Conservation (phyloP, 306 rosid species). For the Corylus americana region DNA sequence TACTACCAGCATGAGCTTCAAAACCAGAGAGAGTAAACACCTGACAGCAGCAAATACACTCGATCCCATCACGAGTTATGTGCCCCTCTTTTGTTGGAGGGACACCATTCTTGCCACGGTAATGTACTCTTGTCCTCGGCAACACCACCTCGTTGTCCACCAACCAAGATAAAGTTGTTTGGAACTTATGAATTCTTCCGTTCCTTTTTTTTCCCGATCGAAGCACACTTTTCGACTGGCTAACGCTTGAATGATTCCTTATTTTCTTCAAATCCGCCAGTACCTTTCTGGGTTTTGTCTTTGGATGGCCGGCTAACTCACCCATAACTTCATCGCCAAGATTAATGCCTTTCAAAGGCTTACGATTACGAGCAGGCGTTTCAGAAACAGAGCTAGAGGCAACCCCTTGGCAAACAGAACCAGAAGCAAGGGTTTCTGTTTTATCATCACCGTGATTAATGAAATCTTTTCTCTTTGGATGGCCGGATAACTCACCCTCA, state of each 20-base stretch:
- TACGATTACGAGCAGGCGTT: neutral
- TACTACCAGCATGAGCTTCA: conserved; percentile 61
- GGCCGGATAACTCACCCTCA: neutral
- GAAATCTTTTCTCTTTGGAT: neutral
- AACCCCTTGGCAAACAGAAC: neutral
- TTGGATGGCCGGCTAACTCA: neutral
- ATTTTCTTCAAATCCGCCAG: neutral
- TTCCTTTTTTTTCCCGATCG: neutral
- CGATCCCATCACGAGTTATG: conserved; percentile 41
- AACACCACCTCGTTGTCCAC: conserved; percentile 32
- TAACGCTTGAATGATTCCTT: neutral
- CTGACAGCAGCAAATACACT: conserved; percentile 54
- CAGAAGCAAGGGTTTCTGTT: neutral
- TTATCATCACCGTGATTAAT: neutral
- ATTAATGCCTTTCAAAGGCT: neutral
- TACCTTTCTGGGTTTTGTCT: neutral
- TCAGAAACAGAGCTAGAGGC: neutral
- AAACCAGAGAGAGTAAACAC: conserved; percentile 39
- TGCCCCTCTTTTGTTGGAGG: conserved; percentile 32
- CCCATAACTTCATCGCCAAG: neutral
- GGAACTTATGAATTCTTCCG: neutral
- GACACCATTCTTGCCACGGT: neutral
- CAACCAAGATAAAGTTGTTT: conserved; percentile 33
- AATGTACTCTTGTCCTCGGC: conserved; percentile 29
- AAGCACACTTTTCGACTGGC: neutral